phyloP scores from a whole-genome alignment of 2,329 filamentous ascomycete species.

The Colletotrichum sp. region DNA sequence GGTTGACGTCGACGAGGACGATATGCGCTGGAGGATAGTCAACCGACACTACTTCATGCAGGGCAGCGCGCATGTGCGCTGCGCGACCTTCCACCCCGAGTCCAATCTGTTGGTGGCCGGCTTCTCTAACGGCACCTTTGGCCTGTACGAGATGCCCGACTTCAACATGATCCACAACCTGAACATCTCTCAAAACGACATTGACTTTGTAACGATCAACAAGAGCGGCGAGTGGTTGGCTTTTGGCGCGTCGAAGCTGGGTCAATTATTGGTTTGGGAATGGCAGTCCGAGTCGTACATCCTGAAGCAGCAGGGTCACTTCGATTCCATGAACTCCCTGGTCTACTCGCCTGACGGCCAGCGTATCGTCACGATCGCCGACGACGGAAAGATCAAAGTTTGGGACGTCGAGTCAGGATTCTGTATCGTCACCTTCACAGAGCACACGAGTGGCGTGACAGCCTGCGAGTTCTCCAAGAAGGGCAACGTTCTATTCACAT shows the following conservation, averaged over 20 bases:
- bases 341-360: conserved; percentile 94
- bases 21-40: conserved; percentile 90
- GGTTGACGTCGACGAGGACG: conserved; percentile 60
- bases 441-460: conserved; percentile 93
- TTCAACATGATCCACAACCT: conserved; percentile 93
- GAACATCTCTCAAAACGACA: conserved; percentile 96
- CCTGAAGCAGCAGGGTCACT: conserved; percentile 96
- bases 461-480: conserved; percentile 94
- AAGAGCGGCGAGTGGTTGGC: conserved; percentile 95
- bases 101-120: conserved; percentile 95
- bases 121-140: conserved; percentile 94
- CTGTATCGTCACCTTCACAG: conserved; percentile 97
- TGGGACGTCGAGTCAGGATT: conserved; percentile 98
- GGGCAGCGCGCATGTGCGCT: conserved; percentile 83
- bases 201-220: conserved; percentile 94
- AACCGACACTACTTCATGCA: conserved; percentile 95
- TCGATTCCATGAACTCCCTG: conserved; percentile 92
- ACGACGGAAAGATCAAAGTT: conserved; percentile 98
- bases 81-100: conserved; percentile 85
- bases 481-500: conserved; percentile 94
- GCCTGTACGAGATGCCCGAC: conserved; percentile 92
- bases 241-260: conserved; percentile 93
- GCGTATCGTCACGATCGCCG: conserved; percentile 89
- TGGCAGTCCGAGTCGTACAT: conserved; percentile 99
- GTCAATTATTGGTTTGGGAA: conserved; percentile 98